Base-by-base conservation (phyloP, 148 eudicot genomes). In the Oxyria digyna region DNA sequence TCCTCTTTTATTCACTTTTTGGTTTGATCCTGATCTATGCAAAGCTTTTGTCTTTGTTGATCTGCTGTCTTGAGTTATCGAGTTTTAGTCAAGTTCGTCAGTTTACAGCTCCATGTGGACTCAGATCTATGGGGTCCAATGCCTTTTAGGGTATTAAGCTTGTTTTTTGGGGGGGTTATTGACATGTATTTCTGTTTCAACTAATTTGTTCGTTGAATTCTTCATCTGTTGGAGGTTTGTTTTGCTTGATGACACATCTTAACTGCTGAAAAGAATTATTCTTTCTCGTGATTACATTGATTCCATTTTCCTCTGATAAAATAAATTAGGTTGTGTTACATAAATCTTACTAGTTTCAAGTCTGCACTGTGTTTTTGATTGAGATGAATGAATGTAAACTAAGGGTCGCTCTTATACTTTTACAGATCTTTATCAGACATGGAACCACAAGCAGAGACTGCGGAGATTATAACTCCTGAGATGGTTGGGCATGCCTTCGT, bases 401-500 rank as follows among this genome's bases (percentile, higher is more conserved):
- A 13, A 45, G 14, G 10, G 6, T 45, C 17, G 38, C 38, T 35
- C 38, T n/a, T 3, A 35, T 35, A 35, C 13, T 50, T 8, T 2
- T 4, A 57, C 37, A 59, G 65, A 59, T 59, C 65, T 15, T 31
- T 4, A 27, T 38, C 70, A 81, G 85, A 83, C 77, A 91, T 91
- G 94, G 91, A 79, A 67, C 62, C 62, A 10, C 78, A 76, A 72
- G 59, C 55, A 17, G 69, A 69, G 45, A 76, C 57, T 4, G 20
- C 18, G 65, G 65, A 59, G 29, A 27, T 6, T 14, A 14, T 59
- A 27, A 59, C 65, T 59, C 65, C 86, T 8, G 78, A 79, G 45
- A 23, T 17, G 38, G 83, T 91, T 59, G 96, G 83, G 6, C 46
- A 69, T 48, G 79, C 79, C 3, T 91, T 91, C 72, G 87, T 85